Base-by-base conservation (phyloP, 2,329 filamentous ascomycete genomes). In the Zelopaecilomyces penicillatus region DNA sequence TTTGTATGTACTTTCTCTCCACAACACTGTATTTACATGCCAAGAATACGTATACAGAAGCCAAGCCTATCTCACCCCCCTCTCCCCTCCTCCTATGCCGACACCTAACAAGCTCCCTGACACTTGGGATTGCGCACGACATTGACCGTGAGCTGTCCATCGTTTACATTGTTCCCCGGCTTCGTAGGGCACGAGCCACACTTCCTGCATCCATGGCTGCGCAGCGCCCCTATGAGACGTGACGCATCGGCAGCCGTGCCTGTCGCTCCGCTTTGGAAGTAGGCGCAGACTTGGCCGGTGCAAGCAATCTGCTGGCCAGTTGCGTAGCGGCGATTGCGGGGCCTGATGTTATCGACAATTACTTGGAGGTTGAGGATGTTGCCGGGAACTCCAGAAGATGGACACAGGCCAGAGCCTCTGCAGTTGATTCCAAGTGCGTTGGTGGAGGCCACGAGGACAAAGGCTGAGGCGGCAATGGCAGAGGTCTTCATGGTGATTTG, bases 351-450 rank as follows among this genome's bases (percentile, higher is more conserved):
- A 34, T 51, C 44, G 33, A 51, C 47, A 26, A 51, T 47, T 28
- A 41, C 39, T n/a, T 48, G 41, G 36, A 52, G 32, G 30, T 37
- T 45, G 11, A 42, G 40, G 19, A 50, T 45, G 26, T 46, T 39
- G 40, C 35, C 46, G 10, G 41, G 40, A 12, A 43, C 45, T 27
- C 46, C 44, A 39, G 48, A 44, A 29, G 42, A 37, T n/a, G 39
- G 11, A 37, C 48, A 50, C 41, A 50, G 40, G 35, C 45, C 46
- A 27, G 40, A 43, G 43, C 48, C 48, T 4, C 34, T 40, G 43
- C 48, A 50, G 48, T 50, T 48, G 40, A 50, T 50, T 6, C 48
- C 48, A 11, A 45, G 36, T 4, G 48, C 48, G 10, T 39, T 28
- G 11, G 39, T 43, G 33, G 37, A 38, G 37, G 29, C 26, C 5